Evolutionary conservation across 2,329 filamentous ascomycete species (phyloP).

Genomic region (Cytospora piceicola): DNA sequence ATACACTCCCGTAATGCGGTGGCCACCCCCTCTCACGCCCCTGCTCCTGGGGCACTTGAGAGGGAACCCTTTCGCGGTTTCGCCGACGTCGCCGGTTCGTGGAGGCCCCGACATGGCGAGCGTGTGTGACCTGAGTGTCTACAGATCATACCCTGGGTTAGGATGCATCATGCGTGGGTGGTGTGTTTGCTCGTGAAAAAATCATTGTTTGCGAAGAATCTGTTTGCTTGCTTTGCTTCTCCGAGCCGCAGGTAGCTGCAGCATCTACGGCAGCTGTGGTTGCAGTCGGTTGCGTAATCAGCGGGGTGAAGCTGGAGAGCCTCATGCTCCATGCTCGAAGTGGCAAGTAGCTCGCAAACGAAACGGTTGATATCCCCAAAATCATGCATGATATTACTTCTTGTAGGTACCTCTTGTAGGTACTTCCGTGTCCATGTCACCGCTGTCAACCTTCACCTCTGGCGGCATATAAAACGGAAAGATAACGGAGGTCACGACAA

Average conservation of each 20-base stretch:
- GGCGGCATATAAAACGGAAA: constrained; percentile 7
- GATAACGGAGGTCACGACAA: constrained; percentile 8
- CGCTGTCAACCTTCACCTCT: neutral
- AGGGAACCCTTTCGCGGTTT: neutral
- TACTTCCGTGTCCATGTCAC: too few relatives aligned
- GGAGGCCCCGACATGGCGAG: neutral
- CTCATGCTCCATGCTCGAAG: constrained; percentile 10
- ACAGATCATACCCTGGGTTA: neutral
- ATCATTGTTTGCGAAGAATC: neutral
- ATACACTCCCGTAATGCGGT: neutral
- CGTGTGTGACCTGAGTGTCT: neutral
- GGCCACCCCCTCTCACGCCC: neutral
- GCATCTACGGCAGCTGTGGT: neutral
- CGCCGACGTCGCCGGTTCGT: neutral
- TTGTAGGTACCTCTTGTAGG: neutral
- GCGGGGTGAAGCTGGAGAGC: constrained; percentile 15
- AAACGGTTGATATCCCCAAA: neutral
- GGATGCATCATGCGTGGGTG: neutral
- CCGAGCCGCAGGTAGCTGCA: neutral
- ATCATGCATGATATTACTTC: neutral
- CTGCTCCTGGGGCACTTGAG: too few relatives aligned
- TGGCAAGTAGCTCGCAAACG: neutral
- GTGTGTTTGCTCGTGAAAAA: neutral
- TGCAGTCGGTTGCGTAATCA: constrained; percentile 11
- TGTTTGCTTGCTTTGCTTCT: constrained; percentile 15